Evolutionary conservation across 1,284 basidiomycete genomes (phyloP), one percentile per base, ranked within the genome.

Genomic region (Polyporus tsugae): DNA sequence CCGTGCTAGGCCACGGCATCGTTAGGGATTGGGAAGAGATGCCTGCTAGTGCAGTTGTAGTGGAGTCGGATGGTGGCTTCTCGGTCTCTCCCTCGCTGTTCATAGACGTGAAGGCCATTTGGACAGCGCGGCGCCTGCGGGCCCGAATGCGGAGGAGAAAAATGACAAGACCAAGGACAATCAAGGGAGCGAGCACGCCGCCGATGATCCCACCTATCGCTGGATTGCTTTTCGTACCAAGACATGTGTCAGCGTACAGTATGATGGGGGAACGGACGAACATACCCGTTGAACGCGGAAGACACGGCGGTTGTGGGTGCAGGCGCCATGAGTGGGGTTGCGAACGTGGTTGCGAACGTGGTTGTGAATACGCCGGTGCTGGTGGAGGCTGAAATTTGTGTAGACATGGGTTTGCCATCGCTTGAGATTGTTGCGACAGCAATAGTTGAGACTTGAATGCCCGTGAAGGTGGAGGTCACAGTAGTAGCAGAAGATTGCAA

Each of bases 61-160:
- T 46, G 44, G 22, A n/a, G n/a, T n/a, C 22, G 6, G 44, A 22
- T 3, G 46, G 46, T 6, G 25, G 46, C 19, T 11, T 49, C 46
- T 49, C 46, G 46, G 46, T 49, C 46, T 22, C 46, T 10, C 9
- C 46, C 19, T 9, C 46, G 6, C 42, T 9, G 46, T 10, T 49
- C 22, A 25, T 25, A 22, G 25, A 49, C 7, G 46, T 22, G 22
- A 49, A 49, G 9, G 46, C 22, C 46, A 49, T 22, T 49, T 49
- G n/a, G n/a, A 22, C 36, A 17, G 65, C 66, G 19, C 71, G 73
- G n/a, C n/a, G n/a, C 11, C 70, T 62, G 41, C 72, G 69, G 6
- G 69, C 65, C 49, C 75, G 72, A 22, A 70, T 36, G 53, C 75
- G 75, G 63, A 72, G 67, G 39, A 71, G 36, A 62, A 75, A 64